A percentile compares a stretch with the other conserved stretches of the same genome.
Evolutionary conservation across 1,284 basidiomycete species (phyloP).

Genomic region (Boletus sp.): DNA sequence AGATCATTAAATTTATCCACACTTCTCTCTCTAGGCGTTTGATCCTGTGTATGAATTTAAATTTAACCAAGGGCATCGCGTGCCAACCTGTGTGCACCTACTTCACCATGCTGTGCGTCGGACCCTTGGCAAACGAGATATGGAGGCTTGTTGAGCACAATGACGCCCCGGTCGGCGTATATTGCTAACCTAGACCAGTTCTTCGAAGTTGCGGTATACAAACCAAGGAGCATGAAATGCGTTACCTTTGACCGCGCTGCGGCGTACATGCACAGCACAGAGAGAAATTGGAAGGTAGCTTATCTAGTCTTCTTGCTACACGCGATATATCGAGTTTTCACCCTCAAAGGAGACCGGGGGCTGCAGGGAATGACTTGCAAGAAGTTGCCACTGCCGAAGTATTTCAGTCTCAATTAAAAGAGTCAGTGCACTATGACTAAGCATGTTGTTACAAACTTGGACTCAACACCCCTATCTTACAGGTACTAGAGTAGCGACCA

Average conservation of each 20-base stretch:
- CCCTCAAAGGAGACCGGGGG: background rate
- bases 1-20: slow-evolving; percentile 35
- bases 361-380: background rate
- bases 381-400: too few relatives aligned
- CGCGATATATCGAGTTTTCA: background rate
- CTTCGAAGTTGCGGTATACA: slow-evolving; percentile 16
- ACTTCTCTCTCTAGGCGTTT: slow-evolving; percentile 24
- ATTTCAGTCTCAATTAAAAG: too few relatives aligned
- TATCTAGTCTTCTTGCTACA: background rate
- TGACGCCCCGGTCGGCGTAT: slow-evolving; percentile 53
- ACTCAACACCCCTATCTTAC: background rate
- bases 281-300: background rate
- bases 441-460: background rate
- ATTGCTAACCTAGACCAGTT: slow-evolving; percentile 37
- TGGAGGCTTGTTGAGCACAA: slow-evolving; percentile 64
- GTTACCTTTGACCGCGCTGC: slow-evolving; percentile 24
- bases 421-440: slow-evolving; percentile 2
- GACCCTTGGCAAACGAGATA: slow-evolving; percentile 55
- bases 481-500: too few relatives aligned
- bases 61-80: background rate
- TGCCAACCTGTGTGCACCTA: slow-evolving; percentile 15
- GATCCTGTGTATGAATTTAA: slow-evolving; percentile 16
- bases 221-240: background rate
- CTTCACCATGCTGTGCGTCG: slow-evolving; percentile 19
- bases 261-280: slow-evolving; percentile 19